Base-by-base conservation (phyloP, 305 asterid species). In the Fraxinus floribunda region DNA sequence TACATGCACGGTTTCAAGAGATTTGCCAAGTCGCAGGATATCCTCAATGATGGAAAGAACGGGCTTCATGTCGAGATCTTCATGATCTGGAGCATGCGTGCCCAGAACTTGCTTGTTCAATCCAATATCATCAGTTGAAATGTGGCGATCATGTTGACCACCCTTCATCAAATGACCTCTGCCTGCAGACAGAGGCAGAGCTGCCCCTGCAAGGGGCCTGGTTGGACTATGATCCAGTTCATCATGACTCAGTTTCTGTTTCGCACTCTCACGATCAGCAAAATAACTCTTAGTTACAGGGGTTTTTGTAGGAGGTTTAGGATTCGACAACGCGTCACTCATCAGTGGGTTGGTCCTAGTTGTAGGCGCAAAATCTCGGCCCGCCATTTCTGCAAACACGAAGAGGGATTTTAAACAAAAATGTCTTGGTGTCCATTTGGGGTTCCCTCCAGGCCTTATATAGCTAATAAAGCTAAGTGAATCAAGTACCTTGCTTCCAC, bases 71-170 rank as follows among this genome's bases (percentile, higher is more conserved):
- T 94, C 90, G 30, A 90, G 88, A 4, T 92, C 92, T 7, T 89
- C 91, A 2, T 89, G 86, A 41, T 93, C 97, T 0, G 95, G 95
- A 44, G 90, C 89, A 79, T 96, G 97, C n/a, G 93, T 90, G 52
- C 83, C 89, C 81, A 79, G 80, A 44, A 96, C 85, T 55, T 92
- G 97, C 87, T 87, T 93, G 91, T 84, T 86, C 88, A 94, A 93
- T 7, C 92, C 88, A 38, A 41, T 85, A 29, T 93, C 97, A 60
- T 93, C 97, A 0, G 96, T 84, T 0, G 91, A 78, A 57, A 93
- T 83, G 84, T 88, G 84, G 68, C 83, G 36, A 66, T 88, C 92
- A 16, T 86, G 80, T 7, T 76, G 87, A 20, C 86, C 93, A 68
- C 89, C 91, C 78, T 79, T 84, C 81, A 46, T 62, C 57, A 70